These are phyloP conservation scores for Dianthus caryophyllus DNA, from an alignment of 148 eudicot species.

Conservation along the genomic window DNA sequence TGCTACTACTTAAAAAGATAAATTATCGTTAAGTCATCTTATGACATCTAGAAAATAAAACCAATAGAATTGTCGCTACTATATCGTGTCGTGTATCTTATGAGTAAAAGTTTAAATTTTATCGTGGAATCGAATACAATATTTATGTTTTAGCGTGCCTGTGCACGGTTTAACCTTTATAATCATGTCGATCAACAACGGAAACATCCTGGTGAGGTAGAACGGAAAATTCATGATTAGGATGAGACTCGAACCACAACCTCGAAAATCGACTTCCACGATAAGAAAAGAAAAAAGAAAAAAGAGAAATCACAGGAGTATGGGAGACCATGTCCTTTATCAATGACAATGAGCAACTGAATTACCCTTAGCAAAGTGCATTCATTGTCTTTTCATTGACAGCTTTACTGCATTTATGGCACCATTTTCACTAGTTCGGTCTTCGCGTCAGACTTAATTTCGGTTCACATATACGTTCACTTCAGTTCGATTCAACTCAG, in stretches of 20 bases:
- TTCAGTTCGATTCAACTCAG: no score
- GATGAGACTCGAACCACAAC: background rate
- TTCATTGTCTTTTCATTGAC: conserved; percentile 13
- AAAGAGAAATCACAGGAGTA: conserved; percentile 16
- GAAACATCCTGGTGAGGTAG: background rate
- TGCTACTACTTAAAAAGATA: conserved; percentile 20
- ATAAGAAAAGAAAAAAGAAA: background rate
- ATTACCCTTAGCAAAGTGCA: conserved; percentile 16
- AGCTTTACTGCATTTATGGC: conserved; percentile 6
- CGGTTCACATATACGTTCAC: no score
- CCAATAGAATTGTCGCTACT: background rate
- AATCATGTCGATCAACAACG: no score
- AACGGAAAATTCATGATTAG: background rate
- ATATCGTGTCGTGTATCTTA: background rate
- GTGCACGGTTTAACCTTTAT: no score
- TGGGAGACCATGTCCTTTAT: conserved; percentile 12
- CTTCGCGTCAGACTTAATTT: background rate
- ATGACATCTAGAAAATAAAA: background rate
- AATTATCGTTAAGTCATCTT: conserved; percentile 7
- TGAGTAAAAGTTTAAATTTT: no score
- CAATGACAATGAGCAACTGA: background rate
- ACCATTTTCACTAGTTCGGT: background rate
- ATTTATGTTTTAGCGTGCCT: no score
- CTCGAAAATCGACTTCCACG: background rate
- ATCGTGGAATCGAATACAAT: no score